Percentiles rank a stretch among this genome's conserved stretches.
phyloP scores from a whole-genome alignment of 352 stramenopile genomes.

The Discostella stelligera region DNA sequence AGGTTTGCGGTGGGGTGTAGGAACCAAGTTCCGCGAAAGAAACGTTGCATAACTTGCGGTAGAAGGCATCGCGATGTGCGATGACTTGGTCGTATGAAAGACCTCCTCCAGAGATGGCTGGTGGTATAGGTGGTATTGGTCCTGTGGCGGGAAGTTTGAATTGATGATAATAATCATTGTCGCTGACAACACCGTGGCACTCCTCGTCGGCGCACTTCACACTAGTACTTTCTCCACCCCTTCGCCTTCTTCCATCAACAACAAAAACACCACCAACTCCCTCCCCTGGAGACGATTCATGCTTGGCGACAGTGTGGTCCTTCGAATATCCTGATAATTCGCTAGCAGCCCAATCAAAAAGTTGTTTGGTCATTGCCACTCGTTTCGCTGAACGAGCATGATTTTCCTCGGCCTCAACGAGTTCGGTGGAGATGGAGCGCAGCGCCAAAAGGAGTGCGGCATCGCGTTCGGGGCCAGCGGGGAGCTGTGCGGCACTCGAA shows the following conservation, averaged over 20 bases:
- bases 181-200: background rate
- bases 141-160: constrained; percentile 22
- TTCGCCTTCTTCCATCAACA: constrained; percentile 11
- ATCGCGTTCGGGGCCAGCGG: constrained; percentile 9
- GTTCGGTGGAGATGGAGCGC: constrained; percentile 11
- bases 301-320: background rate
- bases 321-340: constrained; percentile 18
- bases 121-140: constrained; percentile 19
- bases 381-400: constrained; percentile 5
- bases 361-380: background rate
- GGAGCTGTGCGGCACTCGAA: constrained; percentile 18
- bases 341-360: constrained; percentile 28
- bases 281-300: background rate
- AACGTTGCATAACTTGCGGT: constrained; percentile 16
- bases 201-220: background rate
- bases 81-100: constrained; percentile 16
- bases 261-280: too few relatives aligned
- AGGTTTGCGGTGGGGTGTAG: constrained; percentile 14
- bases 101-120: constrained; percentile 10
- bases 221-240: constrained; percentile 9
- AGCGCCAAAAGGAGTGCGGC: constrained; percentile 18
- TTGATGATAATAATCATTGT: constrained; percentile 6
- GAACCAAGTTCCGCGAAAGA: constrained; percentile 7
- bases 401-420: constrained; percentile 25
- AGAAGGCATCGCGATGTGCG: constrained; percentile 26